Base-by-base conservation (phyloP, 768 basidiomycete genomes). In the Mycena belliarum region DNA sequence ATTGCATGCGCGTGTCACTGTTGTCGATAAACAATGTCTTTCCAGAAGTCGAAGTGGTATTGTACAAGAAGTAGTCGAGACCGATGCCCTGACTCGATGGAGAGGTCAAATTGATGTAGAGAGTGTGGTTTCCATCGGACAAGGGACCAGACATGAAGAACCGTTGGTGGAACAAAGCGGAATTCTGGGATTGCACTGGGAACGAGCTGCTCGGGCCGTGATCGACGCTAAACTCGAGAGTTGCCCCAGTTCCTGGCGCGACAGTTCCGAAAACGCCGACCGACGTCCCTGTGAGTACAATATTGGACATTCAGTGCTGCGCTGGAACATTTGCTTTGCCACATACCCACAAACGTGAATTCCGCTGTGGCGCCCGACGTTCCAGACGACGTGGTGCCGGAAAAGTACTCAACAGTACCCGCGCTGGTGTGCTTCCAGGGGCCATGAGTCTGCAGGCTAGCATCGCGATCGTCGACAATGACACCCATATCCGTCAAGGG, bases 271-370 rank as follows among this genome's bases (percentile, higher is more conserved):
- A 55, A 33, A 55, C 29, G 28, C 20, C 16, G 20, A 55, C 33
- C 21, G 46, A 55, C 8, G 47, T 48, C 26, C 54, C 54, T 55
- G 11, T 10, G 21, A 16, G n/a, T 55, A 18, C 15, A 23, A 11
- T 7, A 15, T 47, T 14, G n/a, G 24, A 8, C 14, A 11, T 14
- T 11, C 29, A 40, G 29, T 40, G 20, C 38, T 9, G 2, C 23
- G 15, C 26, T 45, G n/a, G 12, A 11, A 14, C 7, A 40, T 6
- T 5, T n/a, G n/a, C n/a, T n/a, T n/a, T n/a, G 8, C 8, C 16
- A 55, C 53, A 7, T 28, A 55, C 53, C 53, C 38, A 47, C 45
- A 28, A 55, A 55, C 11, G 8, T 23, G 12, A 55, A 40, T 25
- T 25, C 32, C 21, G 53, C 53, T 8, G 5, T 35, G 33, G 5